Evolutionary conservation across 176 grass and related monocot genomes (phyloP), one percentile per base, ranked within the genome.

Genomic region (Aegilops bicornis): DNA sequence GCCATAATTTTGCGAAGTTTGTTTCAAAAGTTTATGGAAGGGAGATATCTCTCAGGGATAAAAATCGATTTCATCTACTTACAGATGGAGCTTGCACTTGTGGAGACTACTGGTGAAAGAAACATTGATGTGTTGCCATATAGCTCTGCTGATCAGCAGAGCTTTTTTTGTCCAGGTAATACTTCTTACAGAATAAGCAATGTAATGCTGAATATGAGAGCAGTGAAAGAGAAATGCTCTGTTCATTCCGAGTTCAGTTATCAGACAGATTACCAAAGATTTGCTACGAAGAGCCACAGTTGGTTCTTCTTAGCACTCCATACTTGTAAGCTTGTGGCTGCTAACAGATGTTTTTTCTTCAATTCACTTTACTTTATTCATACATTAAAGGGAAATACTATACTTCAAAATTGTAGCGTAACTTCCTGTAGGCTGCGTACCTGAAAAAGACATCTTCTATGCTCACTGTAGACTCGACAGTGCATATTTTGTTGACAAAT

Each of bases 1-100:
- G 93, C 61, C 93, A 92, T 66, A 95, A 95, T 88, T 95, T 91
- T 91, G 93, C 93, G 5, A 95, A 91, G 42, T 91, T 87, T 85
- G 89, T 95, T 62, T 95, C 93, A 4, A 89, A 87, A 83, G 86
- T 92, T 37, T 95, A 92, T 52, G 12, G 23, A 73, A 92, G 86
- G 13, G 84, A 89, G 69, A 87, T 92, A 85, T 91, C 93, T 52
- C 59, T 95, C 52, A 89, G 93, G 69, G 93, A 95, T 87, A 91
- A 84, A 90, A 95, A 91, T 60, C 91, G 88, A 6, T 95, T 95
- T 61, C 93, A 95, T 86, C 31, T 91, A 66, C 22, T 95, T 50
- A 4, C 63, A 54, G 37, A 80, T 52, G 93, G 93, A 83, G 22
- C 67, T 31, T 95, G 93, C 76, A 89, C 90, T 20, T 95, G 93